phyloP scores from a whole-genome alignment of 208 protist species.

The Leishmania arabica region DNA sequence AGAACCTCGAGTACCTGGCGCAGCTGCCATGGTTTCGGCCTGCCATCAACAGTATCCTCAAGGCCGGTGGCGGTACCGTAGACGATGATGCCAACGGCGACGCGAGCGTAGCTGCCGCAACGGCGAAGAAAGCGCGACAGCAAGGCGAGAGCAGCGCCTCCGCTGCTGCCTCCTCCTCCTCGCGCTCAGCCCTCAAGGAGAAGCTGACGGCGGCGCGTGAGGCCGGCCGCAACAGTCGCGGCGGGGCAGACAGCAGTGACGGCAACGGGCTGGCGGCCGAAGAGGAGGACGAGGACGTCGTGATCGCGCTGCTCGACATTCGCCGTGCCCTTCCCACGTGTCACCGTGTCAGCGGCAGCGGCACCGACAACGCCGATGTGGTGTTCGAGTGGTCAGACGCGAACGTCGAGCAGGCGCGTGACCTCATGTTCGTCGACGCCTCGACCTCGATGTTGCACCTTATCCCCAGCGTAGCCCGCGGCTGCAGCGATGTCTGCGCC shows the following conservation, averaged over 20 bases:
- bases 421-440: constrained; percentile 86
- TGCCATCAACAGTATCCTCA: constrained; percentile 50
- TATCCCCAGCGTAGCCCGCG: constrained; percentile 64
- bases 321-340: constrained; percentile 58
- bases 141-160: neutral
- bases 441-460: constrained; percentile 73
- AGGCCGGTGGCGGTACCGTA: constrained; percentile 22
- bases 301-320: constrained; percentile 73
- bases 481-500: constrained; percentile 52
- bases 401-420: constrained; percentile 55
- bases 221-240: constrained; percentile 9
- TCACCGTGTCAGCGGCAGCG: neutral
- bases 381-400: constrained; percentile 45
- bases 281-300: constrained; percentile 71
- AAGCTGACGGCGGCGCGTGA: constrained; percentile 28
- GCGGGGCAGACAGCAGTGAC: neutral
- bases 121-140: neutral
- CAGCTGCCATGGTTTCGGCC: constrained; percentile 75
- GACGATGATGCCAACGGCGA: constrained; percentile 11
- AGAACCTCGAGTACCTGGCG: constrained; percentile 75
- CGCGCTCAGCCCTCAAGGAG: constrained; percentile 24
- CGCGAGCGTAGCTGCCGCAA: neutral
- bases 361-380: neutral
- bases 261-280: constrained; percentile 3
- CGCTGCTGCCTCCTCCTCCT: constrained; percentile 26